phyloP scores from a whole-genome alignment of 2,329 filamentous ascomycete genomes.

The Trichoderma asperellum region DNA sequence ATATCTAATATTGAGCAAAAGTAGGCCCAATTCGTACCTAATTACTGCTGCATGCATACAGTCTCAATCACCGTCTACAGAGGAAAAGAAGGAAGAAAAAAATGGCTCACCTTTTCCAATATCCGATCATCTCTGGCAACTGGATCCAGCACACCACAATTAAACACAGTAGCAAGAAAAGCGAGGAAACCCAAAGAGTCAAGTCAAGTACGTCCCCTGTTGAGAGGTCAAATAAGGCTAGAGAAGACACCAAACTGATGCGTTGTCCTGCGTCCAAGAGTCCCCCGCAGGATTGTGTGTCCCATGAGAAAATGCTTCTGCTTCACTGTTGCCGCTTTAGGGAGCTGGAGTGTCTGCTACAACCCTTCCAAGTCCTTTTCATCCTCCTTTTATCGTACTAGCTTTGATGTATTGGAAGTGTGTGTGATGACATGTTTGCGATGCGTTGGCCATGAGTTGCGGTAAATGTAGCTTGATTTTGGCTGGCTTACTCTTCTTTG shows the following conservation, averaged over 20 bases:
- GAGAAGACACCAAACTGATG: constrained; percentile 25
- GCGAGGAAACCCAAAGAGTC: neutral
- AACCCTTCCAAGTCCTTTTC: neutral
- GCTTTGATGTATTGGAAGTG: neutral
- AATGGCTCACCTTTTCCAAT: neutral
- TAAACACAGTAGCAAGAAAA: neutral
- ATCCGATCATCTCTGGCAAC: neutral
- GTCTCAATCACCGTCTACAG: neutral
- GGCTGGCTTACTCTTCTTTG: neutral
- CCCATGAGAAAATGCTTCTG: neutral
- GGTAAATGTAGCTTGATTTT: neutral
- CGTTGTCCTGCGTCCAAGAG: constrained; percentile 31
- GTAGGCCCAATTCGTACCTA: constrained; percentile 30
- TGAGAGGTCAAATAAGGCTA: neutral
- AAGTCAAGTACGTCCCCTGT: neutral
- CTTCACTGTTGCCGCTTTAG: neutral
- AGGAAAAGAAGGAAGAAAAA: neutral
- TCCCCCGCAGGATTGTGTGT: constrained; percentile 22
- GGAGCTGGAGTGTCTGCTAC: neutral
- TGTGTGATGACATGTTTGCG: neutral
- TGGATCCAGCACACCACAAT: neutral
- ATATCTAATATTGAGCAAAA: neutral
- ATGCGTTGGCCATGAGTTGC: constrained; percentile 1
- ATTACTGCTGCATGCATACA: neutral
- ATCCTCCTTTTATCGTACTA: neutral